These are phyloP conservation scores for Geotrichum phurueaensis DNA, from an alignment of 1,139 yeast genomes.

Conservation along the genomic window DNA sequence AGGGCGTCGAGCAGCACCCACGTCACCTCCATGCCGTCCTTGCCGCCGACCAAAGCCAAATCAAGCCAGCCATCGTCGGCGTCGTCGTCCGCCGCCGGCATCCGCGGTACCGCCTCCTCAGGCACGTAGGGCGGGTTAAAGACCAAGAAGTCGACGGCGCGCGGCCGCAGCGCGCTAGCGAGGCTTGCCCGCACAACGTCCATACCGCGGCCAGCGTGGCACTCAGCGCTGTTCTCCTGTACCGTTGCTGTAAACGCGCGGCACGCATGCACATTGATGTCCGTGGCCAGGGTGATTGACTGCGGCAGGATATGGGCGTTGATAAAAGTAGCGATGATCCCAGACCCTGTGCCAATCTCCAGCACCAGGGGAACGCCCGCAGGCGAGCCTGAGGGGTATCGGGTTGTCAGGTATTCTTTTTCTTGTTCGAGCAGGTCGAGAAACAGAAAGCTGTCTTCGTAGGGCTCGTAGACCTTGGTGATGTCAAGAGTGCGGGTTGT, in stretches of 20 bases:
- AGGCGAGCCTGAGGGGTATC: conserved; percentile 3
- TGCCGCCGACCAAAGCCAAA: conserved; percentile 82
- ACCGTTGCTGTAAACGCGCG: conserved; percentile 49
- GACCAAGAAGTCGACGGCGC: conserved; percentile 58
- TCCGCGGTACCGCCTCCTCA: conserved; percentile 50
- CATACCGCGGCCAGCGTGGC: conserved; percentile 24
- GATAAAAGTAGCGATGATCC: conserved; percentile 73
- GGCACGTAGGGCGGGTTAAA: conserved; percentile 98
- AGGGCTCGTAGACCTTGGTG: conserved; percentile 76
- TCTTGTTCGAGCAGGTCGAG: conserved; percentile 73
- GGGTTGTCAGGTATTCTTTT: conserved; percentile 23
- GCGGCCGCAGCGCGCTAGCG: conserved; percentile 44
- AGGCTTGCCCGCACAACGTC: conserved; percentile 59
- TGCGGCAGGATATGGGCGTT: conserved; percentile 45
- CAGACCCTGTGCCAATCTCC: conserved; percentile 93
- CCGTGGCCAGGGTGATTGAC: conserved; percentile 61
- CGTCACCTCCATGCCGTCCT: conserved; percentile 83
- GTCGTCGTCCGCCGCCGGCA: conserved; percentile 39
- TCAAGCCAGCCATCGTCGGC: conserved; percentile 67
- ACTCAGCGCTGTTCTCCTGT: conserved; percentile 39
- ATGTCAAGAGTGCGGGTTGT: conserved; percentile 41
- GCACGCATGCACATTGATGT: conserved; percentile 76
- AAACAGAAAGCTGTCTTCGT: conserved; percentile 82
- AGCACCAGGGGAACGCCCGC: conserved; percentile 37
- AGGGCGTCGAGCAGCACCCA: conserved; percentile 52